Evolutionary conservation across 163 green algal species (phyloP).

Genomic region (Volvox carteri): DNA sequence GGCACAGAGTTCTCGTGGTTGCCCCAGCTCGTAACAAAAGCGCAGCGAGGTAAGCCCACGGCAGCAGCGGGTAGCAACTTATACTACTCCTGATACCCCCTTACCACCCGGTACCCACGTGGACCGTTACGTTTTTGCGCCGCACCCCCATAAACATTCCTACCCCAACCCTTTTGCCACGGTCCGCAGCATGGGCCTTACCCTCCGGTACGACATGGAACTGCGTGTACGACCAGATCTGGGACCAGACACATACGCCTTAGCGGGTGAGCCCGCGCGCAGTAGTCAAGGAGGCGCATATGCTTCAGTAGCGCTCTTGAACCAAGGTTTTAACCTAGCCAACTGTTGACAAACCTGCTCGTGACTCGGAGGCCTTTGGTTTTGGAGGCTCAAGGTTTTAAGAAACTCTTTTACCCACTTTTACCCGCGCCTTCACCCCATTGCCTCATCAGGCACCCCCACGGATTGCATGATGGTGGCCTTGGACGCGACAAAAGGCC

Average conservation of each 20-base stretch:
- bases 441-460: conserved; percentile 22
- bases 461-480: conserved; percentile 57
- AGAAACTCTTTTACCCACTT: too few relatives aligned
- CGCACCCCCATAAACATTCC: too few relatives aligned
- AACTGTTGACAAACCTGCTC: too few relatives aligned
- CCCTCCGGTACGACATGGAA: conserved; percentile 48
- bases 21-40: conserved; percentile 40
- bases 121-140: too few relatives aligned
- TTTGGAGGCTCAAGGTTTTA: too few relatives aligned
- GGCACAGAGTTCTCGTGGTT: conserved; percentile 20
- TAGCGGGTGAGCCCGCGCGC: conserved; percentile 32
- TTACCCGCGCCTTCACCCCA: too few relatives aligned
- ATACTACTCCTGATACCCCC: neutral
- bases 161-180: too few relatives aligned
- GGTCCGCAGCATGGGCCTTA: conserved; percentile 42
- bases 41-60: conserved; percentile 26
- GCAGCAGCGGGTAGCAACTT: neutral
- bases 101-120: too few relatives aligned
- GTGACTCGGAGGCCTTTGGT: too few relatives aligned
- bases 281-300: too few relatives aligned
- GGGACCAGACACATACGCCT: conserved; percentile 43
- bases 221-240: conserved; percentile 24
- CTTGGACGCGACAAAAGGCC: conserved; percentile 46
- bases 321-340: too few relatives aligned
- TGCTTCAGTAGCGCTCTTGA: too few relatives aligned